Evolutionary conservation across 768 basidiomycete genomes (phyloP).

Genomic region (Tylopilus balloui): DNA sequence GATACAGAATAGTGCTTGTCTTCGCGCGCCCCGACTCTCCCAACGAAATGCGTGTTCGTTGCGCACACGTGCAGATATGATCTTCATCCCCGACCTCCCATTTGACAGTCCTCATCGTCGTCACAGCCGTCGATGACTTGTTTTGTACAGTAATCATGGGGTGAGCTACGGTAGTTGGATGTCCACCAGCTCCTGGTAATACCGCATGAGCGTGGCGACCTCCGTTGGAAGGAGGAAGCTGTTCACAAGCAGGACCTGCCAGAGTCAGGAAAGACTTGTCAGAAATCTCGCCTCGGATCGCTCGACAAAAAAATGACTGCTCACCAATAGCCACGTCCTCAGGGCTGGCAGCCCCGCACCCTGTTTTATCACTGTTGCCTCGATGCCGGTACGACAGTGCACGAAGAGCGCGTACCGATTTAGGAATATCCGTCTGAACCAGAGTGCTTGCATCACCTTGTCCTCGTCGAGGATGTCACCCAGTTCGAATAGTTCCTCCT

Average conservation of each 20-base stretch:
- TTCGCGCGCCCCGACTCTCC: too few relatives aligned
- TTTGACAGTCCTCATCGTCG: not conserved
- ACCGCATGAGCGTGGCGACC: constrained; percentile 45
- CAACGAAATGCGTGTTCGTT: too few relatives aligned
- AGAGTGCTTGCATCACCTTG: constrained; percentile 75
- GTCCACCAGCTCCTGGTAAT: constrained; percentile 51
- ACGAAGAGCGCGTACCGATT: constrained; percentile 42
- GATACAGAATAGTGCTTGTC: too few relatives aligned
- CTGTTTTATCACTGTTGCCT: constrained; percentile 47
- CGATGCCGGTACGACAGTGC: not conserved
- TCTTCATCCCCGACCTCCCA: too few relatives aligned
- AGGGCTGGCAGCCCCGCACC: constrained; percentile 68
- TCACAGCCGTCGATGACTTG: not conserved
- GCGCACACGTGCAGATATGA: too few relatives aligned
- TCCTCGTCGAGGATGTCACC: constrained; percentile 70
- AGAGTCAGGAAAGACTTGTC: not conserved
- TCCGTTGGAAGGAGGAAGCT: constrained; percentile 49
- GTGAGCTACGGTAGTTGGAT: constrained; percentile 40
- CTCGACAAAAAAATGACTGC: constrained; percentile 14
- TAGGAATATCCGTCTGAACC: constrained; percentile 69
- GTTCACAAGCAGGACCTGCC: constrained; percentile 52
- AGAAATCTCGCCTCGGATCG: not conserved
- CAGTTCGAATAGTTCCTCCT: constrained; percentile 71
- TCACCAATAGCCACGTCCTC: constrained; percentile 57
- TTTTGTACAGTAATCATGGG: not conserved